These are phyloP conservation scores for Syzygium aromaticum DNA, from an alignment of 345 rosid genomes.

Conservation along the genomic window DNA sequence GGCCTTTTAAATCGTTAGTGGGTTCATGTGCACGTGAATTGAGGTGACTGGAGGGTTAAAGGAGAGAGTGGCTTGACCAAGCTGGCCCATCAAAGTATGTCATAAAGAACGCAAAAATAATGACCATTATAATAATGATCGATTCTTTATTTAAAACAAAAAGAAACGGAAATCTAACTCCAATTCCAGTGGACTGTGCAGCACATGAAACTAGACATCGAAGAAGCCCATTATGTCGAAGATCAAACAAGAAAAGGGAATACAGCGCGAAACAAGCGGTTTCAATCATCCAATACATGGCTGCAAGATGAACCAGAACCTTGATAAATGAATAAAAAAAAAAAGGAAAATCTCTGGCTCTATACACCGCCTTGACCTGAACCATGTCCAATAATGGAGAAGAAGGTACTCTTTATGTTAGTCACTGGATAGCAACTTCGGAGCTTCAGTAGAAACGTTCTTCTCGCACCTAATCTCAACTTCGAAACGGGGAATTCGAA, in stretches of 20 bases:
- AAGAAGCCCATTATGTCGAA: conserved; percentile 19
- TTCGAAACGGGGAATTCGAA: conserved; percentile 19
- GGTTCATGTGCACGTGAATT: not conserved
- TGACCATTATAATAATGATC: not conserved
- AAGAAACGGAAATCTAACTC: not conserved
- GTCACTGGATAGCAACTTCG: conserved; percentile 32
- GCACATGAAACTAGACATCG: not conserved
- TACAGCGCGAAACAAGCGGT: not conserved
- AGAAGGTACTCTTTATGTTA: conserved; percentile 35
- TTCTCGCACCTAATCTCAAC: conserved; percentile 19
- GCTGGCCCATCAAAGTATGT: not conserved
- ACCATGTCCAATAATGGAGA: conserved; percentile 23
- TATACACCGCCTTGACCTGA: not conserved
- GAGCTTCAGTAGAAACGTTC: not conserved
- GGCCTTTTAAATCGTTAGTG: not conserved
- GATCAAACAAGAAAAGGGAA: not conserved
- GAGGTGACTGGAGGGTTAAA: not conserved
- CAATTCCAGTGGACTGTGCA: not conserved
- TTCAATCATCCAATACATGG: not conserved
- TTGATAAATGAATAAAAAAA: no score
- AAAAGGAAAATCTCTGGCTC: not conserved
- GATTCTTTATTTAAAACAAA: not conserved
- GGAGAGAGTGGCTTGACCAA: not conserved
- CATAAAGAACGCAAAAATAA: not conserved
- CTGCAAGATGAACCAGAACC: not conserved